Conservation (phyloP, 2,329 filamentous ascomycete genomes). For the Verruconis gallopava region DNA sequence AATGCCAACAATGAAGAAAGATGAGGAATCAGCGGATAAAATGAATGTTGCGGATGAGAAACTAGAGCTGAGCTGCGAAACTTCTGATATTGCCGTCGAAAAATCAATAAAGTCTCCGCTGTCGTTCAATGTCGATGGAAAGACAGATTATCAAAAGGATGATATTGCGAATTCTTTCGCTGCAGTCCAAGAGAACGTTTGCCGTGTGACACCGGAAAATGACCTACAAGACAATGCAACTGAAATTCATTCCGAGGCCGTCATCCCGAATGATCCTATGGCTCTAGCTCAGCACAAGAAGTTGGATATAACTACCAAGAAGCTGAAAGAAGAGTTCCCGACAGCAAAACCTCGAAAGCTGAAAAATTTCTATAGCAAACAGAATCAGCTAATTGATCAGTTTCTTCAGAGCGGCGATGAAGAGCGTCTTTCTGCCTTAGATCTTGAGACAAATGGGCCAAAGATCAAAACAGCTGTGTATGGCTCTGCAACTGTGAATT, state of each 20-base stretch:
- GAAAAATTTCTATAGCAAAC: conserved; percentile 30
- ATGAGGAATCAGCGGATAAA: too few species aligned
- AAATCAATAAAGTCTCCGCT: too few species aligned
- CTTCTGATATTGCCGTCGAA: too few species aligned
- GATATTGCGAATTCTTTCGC: too few species aligned
- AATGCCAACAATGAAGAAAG: too few species aligned
- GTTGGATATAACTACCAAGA: conserved; percentile 8
- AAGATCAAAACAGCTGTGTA: conserved; percentile 28
- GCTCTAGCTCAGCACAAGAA: conserved; percentile 11
- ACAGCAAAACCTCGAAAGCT: conserved; percentile 22
- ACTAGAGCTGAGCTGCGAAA: too few species aligned
- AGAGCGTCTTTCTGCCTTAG: conserved; percentile 38
- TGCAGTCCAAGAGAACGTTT: too few species aligned
- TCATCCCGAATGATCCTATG: conserved; percentile 10
- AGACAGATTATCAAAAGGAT: too few species aligned
- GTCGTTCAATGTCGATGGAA: too few species aligned
- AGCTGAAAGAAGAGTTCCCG: conserved; percentile 11
- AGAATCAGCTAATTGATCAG: conserved; percentile 29
- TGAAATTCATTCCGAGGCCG: neutral
- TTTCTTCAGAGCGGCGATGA: conserved; percentile 45
- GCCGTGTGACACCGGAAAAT: neutral
- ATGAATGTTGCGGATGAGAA: too few species aligned
- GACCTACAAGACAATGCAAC: neutral
- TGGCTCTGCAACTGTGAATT: conserved; percentile 25
- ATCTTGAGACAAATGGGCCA: conserved; percentile 35